Base-by-base conservation (phyloP, 192 early-diverging fungal genomes). In the Coemansia sp. region DNA sequence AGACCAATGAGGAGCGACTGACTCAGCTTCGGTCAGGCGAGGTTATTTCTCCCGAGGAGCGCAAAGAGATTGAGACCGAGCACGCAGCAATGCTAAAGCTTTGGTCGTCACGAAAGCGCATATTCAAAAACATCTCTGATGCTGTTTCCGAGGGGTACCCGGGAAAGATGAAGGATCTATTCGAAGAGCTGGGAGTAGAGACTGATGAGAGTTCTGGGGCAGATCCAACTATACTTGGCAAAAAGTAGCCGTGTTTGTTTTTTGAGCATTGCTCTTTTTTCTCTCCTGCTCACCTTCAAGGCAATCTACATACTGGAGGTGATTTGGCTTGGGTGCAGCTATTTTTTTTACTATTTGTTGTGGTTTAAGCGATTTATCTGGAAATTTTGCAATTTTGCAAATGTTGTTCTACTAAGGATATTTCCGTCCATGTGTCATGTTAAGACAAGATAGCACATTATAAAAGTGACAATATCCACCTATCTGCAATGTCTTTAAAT, bases 101-200 rank as follows among this genome's bases (percentile, higher is more conserved):
- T 49, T 89, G 88, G 88, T 61, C 76, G 43, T 53, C 75, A 8
- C 75, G 88, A 40, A 86, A 86, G 70, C 75, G 82, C 61, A 80
- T 85, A 75, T 87, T 89, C 60, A 85, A 81, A 40, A 79, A 85
- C 45, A 80, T 85, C 16, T 79, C 80, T 45, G 78, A 75, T 29
- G 49, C 76, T 9, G 84, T 87, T 30, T 71, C 71, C 16, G 88
- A 89, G 65, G 83, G 75, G 9, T 76, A 87, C 47, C 80, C 73
- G 22, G 73, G 73, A 11, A 87, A 85, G 68, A 58, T 84, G 27
- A 72, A 69, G 34, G 84, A 86, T 37, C 70, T 87, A 24, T 75
- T 82, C 62, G 85, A 82, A 52, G 75, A 84, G 56, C 47, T 89
- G 16, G 86, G 86, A 27, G 73, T 89, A 38, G 88, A 89, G 63